Conservation (phyloP, 2,329 filamentous ascomycete species). For the Paecilomyces sp. region DNA sequence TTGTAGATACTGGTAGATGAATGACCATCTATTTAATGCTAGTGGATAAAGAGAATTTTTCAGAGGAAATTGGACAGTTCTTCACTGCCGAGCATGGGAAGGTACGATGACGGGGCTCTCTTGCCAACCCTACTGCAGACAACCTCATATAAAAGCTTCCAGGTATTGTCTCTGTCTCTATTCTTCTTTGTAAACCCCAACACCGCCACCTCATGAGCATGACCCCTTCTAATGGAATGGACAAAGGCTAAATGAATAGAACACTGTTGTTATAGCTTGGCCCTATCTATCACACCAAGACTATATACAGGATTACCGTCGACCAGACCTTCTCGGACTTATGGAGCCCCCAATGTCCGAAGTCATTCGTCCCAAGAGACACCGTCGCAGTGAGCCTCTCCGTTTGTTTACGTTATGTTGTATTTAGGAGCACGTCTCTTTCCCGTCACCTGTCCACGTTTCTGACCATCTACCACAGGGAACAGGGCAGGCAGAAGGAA, state of each 20-base stretch:
- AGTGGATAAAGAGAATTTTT: not conserved
- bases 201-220: not conserved
- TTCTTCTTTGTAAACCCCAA: not conserved
- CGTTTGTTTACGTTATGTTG: not conserved
- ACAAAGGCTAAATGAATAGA: not conserved
- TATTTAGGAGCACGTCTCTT: not conserved
- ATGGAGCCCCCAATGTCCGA: conserved; percentile 4
- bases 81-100: not conserved
- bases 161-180: not conserved
- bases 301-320: not conserved
- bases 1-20: no score
- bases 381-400: conserved; percentile 5
- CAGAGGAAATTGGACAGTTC: not conserved
- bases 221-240: not conserved
- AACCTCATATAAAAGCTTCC: not conserved
- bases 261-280: not conserved
- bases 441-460: conserved; percentile 1
- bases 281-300: not conserved
- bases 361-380: conserved; percentile 5
- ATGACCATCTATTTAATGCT: no score
- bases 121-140: not conserved
- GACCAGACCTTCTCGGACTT: not conserved
- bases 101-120: not conserved
- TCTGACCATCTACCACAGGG: conserved; percentile 2
- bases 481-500: conserved; percentile 10